Evolutionary conservation across 1,284 basidiomycete genomes (phyloP), one percentile per base, ranked within the genome.

Genomic region (Neonothopanus nambi): DNA sequence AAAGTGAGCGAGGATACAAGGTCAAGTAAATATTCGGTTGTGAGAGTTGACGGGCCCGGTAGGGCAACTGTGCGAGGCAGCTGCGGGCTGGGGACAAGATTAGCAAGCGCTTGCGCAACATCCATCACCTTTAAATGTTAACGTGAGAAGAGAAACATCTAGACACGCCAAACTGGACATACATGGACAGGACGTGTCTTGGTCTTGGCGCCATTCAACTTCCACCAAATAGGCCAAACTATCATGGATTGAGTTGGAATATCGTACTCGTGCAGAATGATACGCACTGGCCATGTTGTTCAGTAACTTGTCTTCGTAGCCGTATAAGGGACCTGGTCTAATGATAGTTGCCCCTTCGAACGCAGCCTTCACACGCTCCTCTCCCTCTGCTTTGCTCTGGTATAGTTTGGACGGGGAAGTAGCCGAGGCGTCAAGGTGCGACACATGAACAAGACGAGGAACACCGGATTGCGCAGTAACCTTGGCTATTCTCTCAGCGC

Each of bases 221-320:
- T 91, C 93, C 89, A 98, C 77, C 92, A 90, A 60, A 93, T 88
- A n/a, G 96, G 91, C 82, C 89, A 96, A 62, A 84, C 93, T 93
- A 71, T 65, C 57, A 61, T 74, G 54, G 66, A 18, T 30, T 48
- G 40, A 45, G 50, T 52, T 51, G 45, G 49, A 17, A 57, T 33
- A n/a, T 48, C 41, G 42, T 54, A 54, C 28, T 30, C 37, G 45
- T 20, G 35, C 44, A 35, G 46, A 48, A 17, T 36, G 40, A 21
- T 38, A 81, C 89, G 72, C 69, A 93, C 93, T 76, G 46, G 93
- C 90, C 71, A 98, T 92, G 69, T 92, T 94, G 72, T 93, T 97
- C 65, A 99, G 72, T 52, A 99, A 75, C 69, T 91, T 93, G 76
- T 99, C 96, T 74, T 99, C 97, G 66, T 91, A 87, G 13, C 96